Base-by-base conservation (phyloP, 2,329 filamentous ascomycete species). In the Fusarium nanum region DNA sequence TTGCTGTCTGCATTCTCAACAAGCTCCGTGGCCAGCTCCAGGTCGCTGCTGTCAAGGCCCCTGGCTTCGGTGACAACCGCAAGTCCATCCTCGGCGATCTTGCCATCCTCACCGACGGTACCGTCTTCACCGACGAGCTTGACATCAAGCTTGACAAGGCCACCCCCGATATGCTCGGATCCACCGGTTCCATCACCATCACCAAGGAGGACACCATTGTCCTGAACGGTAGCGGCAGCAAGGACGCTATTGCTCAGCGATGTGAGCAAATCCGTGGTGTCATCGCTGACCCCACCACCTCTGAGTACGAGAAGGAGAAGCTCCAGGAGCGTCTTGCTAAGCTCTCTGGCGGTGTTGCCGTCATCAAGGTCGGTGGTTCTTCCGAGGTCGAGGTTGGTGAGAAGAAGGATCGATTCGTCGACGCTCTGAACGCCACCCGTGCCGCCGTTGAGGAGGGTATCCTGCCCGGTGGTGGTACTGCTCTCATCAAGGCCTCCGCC, bases 301-400 rank as follows among this genome's bases (percentile, higher is more conserved):
- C 94, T 50, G 96, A 99, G 80, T 99, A 99, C 85, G 96, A 99
- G 90, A 98, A 98, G 90, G 96, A 99, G 92, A 99, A 99, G 91
- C 93, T 99, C 73, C 96, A 98, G 87, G 96, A 99, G 88, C 96
- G 96, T 85, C 93, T 99, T 68, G 96, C 96, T 76, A 99, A 99
- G 91, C 93, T 99, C 75, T 98, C 96, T 74, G 96, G 96, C 72
- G 96, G 96, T 88, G 96, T 99, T 77, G 96, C 96, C 76, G 96
- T 99, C 84, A 98, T 99, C 89, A 98, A 97, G 89, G 96, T 99
- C 71, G 96, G 96, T 77, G 96, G 96, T 82, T 89, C 94, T 71
- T 98, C 95, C 71, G 96, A 99, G 85, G 95, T 99, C 73, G 96
- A 99, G 88, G 96, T 99, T 61, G 92, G 94, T 75, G 96, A 99